Percentiles rank a stretch among this genome's conserved stretches.
Conservation (phyloP, 176 grass and related monocot species). For the Coix lacrymajobi region DNA sequence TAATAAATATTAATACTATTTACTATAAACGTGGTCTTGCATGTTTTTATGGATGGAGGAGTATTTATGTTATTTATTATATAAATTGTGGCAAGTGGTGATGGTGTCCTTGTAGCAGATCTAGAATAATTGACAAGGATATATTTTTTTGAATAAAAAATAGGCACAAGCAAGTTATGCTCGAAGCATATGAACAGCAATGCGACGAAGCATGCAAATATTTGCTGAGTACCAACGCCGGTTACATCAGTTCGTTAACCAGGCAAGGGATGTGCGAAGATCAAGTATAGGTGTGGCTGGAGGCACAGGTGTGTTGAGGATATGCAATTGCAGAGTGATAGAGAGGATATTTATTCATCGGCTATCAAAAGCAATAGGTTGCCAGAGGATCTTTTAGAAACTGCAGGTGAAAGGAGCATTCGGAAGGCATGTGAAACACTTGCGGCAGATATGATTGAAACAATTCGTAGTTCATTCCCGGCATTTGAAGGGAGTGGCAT, state of each 20-base stretch:
- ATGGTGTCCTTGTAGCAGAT: not conserved
- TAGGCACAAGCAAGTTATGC: conserved; percentile 93
- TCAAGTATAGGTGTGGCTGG: conserved; percentile 51
- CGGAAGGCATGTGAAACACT: conserved; percentile 86
- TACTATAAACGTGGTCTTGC: too few relatives aligned
- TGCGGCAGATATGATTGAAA: conserved; percentile 74
- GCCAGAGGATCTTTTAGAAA: conserved; percentile 79
- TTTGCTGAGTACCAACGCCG: conserved; percentile 89
- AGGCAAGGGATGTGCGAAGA: conserved; percentile 85
- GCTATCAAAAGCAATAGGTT: conserved; percentile 65
- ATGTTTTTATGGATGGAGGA: too few relatives aligned
- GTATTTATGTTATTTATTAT: not conserved
- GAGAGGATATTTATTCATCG: conserved; percentile 65
- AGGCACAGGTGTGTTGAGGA: conserved; percentile 43
- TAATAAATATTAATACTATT: too few relatives aligned
- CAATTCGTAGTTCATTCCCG: conserved; percentile 70
- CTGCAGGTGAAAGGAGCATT: conserved; percentile 63
- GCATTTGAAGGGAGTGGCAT: conserved; percentile 92
- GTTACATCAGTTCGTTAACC: conserved; percentile 84
- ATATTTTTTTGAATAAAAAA: conserved; percentile 5
- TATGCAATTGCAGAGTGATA: conserved; percentile 55
- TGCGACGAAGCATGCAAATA: conserved; percentile 93
- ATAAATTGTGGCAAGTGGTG: not conserved
- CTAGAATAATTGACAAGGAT: not conserved
- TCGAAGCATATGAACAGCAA: conserved; percentile 92